phyloP scores from a whole-genome alignment of 2,329 filamentous ascomycete species.

The Calonectria ilicicola region DNA sequence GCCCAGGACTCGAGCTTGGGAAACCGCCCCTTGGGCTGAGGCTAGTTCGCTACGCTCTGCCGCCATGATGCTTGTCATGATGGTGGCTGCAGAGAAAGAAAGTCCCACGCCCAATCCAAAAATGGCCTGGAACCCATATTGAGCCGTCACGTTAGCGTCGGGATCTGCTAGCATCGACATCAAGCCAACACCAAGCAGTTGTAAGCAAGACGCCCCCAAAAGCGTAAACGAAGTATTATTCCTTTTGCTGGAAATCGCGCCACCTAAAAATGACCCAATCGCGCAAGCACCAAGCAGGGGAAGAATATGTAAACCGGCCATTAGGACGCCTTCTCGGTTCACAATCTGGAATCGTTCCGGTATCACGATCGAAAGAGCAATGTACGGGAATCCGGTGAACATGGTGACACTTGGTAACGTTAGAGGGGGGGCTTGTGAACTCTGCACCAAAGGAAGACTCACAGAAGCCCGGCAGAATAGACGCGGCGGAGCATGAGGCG shows the following conservation, averaged over 20 bases:
- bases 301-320: slow-evolving; percentile 68
- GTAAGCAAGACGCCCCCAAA: slow-evolving; percentile 61
- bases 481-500: slow-evolving; percentile 60
- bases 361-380: slow-evolving; percentile 68
- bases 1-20: slow-evolving; percentile 70
- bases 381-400: slow-evolving; percentile 68
- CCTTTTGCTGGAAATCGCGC: slow-evolving; percentile 62
- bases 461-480: slow-evolving; percentile 65
- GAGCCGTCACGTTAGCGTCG: slow-evolving; percentile 49
- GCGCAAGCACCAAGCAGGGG: slow-evolving; percentile 70
- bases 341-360: slow-evolving; percentile 72
- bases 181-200: slow-evolving; percentile 64
- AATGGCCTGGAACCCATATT: slow-evolving; percentile 67
- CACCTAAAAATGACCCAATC: slow-evolving; percentile 66
- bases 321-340: slow-evolving; percentile 63
- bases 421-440: slow-evolving; percentile 1
- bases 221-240: slow-evolving; percentile 67
- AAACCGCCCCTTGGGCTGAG: slow-evolving; percentile 69
- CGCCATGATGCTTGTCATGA: slow-evolving; percentile 66
- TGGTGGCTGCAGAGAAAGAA: slow-evolving; percentile 67
- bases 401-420: slow-evolving; percentile 62
- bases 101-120: slow-evolving; percentile 71
- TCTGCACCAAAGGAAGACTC: slow-evolving; percentile 37
- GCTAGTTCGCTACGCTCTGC: slow-evolving; percentile 63
- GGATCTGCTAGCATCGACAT: slow-evolving; percentile 57